phyloP scores from a whole-genome alignment of 331 rosid genomes.

The Telfairia occidentalis region DNA sequence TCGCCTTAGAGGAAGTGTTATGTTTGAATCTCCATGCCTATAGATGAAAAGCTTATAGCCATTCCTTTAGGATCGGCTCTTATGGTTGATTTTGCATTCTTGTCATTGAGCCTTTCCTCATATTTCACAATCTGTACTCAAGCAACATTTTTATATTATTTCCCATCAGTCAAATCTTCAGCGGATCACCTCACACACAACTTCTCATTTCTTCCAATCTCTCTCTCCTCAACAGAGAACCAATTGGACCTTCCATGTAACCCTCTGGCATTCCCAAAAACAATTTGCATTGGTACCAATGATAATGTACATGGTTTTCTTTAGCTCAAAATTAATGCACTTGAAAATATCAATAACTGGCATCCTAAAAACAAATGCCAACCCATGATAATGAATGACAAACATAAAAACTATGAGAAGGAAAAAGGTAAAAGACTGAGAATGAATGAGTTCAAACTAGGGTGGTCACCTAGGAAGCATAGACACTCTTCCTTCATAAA shows the following conservation, averaged over 20 bases:
- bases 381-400: too few species aligned
- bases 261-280: neutral
- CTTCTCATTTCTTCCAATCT: neutral
- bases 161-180: neutral
- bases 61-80: neutral
- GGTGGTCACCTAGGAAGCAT: too few species aligned
- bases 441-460: too few species aligned
- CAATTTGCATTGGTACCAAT: neutral
- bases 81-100: neutral
- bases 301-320: too few species aligned
- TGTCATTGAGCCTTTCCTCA: neutral
- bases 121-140: neutral
- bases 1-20: neutral
- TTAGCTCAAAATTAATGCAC: too few species aligned
- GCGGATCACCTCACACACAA: neutral
- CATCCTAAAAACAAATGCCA: neutral
- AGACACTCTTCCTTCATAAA: too few species aligned
- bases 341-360: neutral
- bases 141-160: neutral
- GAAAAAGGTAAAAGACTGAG: too few species aligned
- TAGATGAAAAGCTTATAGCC: neutral
- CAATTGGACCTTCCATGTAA: neutral
- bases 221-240: neutral
- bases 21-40: neutral
- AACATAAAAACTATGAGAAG: too few species aligned